phyloP scores from a whole-genome alignment of 345 rosid species.

The Litchi chinensis region DNA sequence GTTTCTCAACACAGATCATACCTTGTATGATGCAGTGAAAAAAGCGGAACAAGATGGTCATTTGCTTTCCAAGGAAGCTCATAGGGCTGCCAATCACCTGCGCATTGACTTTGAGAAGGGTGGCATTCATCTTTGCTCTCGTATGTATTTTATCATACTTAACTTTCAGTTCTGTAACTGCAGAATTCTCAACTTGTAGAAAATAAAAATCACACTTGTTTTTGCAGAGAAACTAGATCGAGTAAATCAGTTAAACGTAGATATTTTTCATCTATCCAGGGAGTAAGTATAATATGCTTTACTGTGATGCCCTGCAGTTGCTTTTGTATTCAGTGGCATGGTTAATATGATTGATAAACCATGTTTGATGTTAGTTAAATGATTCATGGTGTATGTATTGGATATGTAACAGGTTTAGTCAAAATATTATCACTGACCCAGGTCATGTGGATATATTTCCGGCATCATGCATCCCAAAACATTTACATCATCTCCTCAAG shows the following conservation, averaged over 20 bases:
- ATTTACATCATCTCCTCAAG: constrained; percentile 58
- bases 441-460: constrained; percentile 90
- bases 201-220: constrained; percentile 17
- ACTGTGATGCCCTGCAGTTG: background rate
- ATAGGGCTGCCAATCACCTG: constrained; percentile 73
- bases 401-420: constrained; percentile 59
- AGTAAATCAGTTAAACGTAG: constrained; percentile 72
- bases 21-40: constrained; percentile 78
- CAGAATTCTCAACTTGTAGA: constrained; percentile 14
- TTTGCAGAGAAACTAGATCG: constrained; percentile 74
- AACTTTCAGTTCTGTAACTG: constrained; percentile 12
- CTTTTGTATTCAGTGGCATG: background rate
- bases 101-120: constrained; percentile 88
- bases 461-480: constrained; percentile 68
- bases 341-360: background rate
- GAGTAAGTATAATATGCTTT: constrained; percentile 57
- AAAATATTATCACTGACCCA: constrained; percentile 72
- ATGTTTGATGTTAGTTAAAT: constrained; percentile 12
- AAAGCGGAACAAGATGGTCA: constrained; percentile 73
- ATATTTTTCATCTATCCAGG: constrained; percentile 61
- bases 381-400: constrained; percentile 14
- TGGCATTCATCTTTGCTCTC: constrained; percentile 83
- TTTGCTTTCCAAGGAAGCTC: constrained; percentile 75
- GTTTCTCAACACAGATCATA: constrained; percentile 84
- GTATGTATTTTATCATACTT: constrained; percentile 38